Conservation (phyloP, 352 stramenopile species). For the Pythium chondricola region DNA sequence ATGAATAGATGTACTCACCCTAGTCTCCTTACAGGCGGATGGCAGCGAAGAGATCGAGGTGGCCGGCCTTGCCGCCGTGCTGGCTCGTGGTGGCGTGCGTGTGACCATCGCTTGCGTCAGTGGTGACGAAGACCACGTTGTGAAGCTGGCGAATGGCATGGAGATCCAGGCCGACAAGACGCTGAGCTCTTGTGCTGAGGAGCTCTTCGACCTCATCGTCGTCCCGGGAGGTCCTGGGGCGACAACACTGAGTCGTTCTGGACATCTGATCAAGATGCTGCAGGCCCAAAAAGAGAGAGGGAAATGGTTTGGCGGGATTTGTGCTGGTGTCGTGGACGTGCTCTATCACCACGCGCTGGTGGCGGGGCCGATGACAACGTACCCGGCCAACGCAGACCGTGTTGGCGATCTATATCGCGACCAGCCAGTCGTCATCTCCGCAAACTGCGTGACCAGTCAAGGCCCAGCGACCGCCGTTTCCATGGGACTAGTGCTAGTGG, state of each 20-base stretch:
- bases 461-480: conserved; percentile 47
- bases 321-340: conserved; percentile 45
- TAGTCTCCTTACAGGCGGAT: too few relatives aligned
- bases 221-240: conserved; percentile 54
- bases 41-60: conserved; percentile 67
- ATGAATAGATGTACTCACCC: too few relatives aligned
- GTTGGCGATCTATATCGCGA: conserved; percentile 46
- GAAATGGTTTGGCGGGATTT: conserved; percentile 49
- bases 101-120: conserved; percentile 54
- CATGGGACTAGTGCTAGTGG: conserved; percentile 49
- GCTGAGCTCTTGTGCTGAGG: conserved; percentile 49
- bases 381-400: conserved; percentile 26
- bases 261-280: conserved; percentile 36
- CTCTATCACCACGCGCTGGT: conserved; percentile 46
- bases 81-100: conserved; percentile 51
- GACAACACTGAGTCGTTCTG: conserved; percentile 36
- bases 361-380: conserved; percentile 30
- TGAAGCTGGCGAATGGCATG: conserved; percentile 47
- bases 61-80: conserved; percentile 36
- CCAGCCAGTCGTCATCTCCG: conserved; percentile 44
- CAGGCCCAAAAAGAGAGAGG: conserved; percentile 41
- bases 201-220: conserved; percentile 56
- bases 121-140: conserved; percentile 42
- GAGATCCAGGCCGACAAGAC: conserved; percentile 57
- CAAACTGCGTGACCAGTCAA: conserved; percentile 64